Base-by-base conservation (phyloP, 768 basidiomycete genomes). In the Leccinum arenicola region DNA sequence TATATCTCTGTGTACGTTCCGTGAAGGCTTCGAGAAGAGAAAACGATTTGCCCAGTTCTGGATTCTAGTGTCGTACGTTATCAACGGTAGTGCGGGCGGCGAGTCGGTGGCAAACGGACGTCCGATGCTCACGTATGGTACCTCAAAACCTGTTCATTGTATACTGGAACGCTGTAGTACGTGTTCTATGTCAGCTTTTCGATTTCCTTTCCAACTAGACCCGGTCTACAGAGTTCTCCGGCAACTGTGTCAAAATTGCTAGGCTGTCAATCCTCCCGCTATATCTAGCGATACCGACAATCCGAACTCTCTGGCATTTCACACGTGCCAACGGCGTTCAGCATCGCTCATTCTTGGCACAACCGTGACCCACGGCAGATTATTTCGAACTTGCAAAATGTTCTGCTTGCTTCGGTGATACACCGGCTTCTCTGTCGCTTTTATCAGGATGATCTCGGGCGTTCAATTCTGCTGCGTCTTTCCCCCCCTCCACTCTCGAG, bases 401-500 rank as follows among this genome's bases (percentile, higher is more conserved):
- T 4, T 53, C 43, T 31, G n/a, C 49, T 48, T 19, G 50, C 55
- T 25, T 10, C 25, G 25, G 38, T 40, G 56, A 35, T 35, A 35
- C 35, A 35, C 35, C 29, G 33, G 27, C n/a, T 29, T 43, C 21
- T 10, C 38, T n/a, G 7, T 15, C 35, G 15, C 54, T 33, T 52
- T 55, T 64, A 64, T 64, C 36, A 63, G 10, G 12, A 15, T 19
- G 25, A 12, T 4, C n/a, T 38, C 21, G 27, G 11, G 17, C 9
- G 15, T 50, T 33, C 33, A 21, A 19, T 25, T n/a, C 15, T 52
- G 19, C n/a, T 25, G 27, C n/a, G 25, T 15, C 36, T 43, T 36
- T 2, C 21, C 29, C 23, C 8, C 40, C 52, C 19, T 11, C 25
- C 4, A 10, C 17, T 29, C 54, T 21, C 25, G 8, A 33, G 21